Conservation (phyloP, 2,329 filamentous ascomycete genomes). For the Apiospora aurea region DNA sequence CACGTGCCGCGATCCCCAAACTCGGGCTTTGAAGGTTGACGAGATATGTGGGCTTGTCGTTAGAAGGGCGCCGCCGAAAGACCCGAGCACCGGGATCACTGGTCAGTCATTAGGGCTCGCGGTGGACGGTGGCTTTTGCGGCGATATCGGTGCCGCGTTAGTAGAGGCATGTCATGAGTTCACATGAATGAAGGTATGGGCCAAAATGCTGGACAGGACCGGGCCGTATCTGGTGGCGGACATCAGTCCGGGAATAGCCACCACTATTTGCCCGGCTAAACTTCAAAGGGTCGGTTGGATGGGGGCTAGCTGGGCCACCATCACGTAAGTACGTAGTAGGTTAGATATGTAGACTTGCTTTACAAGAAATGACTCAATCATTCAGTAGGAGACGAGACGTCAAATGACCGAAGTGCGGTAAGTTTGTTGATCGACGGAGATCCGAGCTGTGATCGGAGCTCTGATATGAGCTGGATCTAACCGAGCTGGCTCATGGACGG, state of each 20-base stretch:
- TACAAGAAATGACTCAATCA: neutral
- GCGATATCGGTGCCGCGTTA: neutral
- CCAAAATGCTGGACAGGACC: neutral
- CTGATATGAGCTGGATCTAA: neutral
- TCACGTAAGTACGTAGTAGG: neutral
- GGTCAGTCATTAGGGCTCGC: neutral
- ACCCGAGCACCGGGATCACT: neutral
- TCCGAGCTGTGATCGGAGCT: neutral
- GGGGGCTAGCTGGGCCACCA: neutral
- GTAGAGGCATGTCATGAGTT: neutral
- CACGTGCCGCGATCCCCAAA: neutral
- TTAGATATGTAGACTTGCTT: neutral
- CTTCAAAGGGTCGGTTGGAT: slow-evolving; percentile 4
- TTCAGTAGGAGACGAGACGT: neutral
- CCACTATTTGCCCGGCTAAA: neutral
- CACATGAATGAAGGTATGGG: neutral
- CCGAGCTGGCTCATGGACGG: neutral
- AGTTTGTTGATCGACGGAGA: neutral
- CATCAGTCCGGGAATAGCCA: neutral
- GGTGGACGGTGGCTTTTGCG: neutral
- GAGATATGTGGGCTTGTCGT: neutral
- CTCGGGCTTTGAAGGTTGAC: neutral
- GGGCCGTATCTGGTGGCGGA: neutral
- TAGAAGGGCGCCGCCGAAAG: neutral
- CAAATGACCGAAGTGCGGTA: neutral